Evolutionary conservation across 2,329 filamentous ascomycete species (phyloP).

Genomic region (Aureobasidium sp.): DNA sequence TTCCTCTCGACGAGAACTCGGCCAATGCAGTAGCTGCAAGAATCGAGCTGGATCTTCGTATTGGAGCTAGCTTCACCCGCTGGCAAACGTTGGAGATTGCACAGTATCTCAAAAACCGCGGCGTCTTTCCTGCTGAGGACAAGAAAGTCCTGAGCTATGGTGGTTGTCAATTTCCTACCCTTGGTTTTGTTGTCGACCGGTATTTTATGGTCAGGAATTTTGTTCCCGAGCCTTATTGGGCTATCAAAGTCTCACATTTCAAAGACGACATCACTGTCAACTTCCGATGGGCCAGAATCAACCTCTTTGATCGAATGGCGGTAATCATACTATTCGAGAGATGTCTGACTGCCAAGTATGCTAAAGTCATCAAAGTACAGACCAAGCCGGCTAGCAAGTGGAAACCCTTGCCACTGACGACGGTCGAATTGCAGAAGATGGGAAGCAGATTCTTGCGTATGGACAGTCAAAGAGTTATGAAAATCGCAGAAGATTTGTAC

Average conservation of each 20-base stretch:
- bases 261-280: conserved; percentile 72
- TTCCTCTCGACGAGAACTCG: conserved; percentile 75
- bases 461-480: conserved; percentile 87
- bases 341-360: conserved; percentile 68
- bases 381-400: conserved; percentile 91
- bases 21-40: conserved; percentile 81
- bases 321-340: conserved; percentile 78
- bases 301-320: conserved; percentile 80
- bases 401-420: conserved; percentile 89
- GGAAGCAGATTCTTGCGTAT: conserved; percentile 84
- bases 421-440: conserved; percentile 93
- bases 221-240: conserved; percentile 86
- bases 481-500: conserved; percentile 76
- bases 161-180: conserved; percentile 92
- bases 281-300: conserved; percentile 75
- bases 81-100: conserved; percentile 59
- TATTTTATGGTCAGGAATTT: conserved; percentile 95
- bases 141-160: conserved; percentile 32
- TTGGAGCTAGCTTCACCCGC: conserved; percentile 87
- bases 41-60: conserved; percentile 87
- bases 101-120: not conserved
- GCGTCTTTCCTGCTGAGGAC: conserved; percentile 43
- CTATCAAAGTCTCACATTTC: conserved; percentile 74
- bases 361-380: conserved; percentile 75
- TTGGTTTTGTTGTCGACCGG: conserved; percentile 93